Evolutionary conservation across 2,329 filamentous ascomycete genomes (phyloP).

Genomic region (Xylaria arbuscula): DNA sequence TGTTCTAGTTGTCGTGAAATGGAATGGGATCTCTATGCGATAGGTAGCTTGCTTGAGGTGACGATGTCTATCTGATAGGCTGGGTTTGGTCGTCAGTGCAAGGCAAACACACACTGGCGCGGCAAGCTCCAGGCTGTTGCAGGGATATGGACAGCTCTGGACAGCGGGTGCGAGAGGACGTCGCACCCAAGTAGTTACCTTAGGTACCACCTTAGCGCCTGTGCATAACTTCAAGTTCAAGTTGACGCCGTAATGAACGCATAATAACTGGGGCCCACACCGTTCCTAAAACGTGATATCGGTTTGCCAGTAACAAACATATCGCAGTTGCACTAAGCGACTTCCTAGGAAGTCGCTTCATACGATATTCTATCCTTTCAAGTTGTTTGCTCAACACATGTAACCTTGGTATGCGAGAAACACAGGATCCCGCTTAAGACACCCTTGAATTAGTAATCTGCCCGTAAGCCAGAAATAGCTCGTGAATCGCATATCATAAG

Average conservation of each 20-base stretch:
- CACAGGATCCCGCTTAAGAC: no score
- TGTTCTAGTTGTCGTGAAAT: conserved; percentile 6
- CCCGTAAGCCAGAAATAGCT: no score
- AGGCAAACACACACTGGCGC: conserved; percentile 46
- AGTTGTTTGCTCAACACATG: no score
- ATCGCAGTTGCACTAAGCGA: neutral
- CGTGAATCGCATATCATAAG: no score
- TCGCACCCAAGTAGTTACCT: neutral
- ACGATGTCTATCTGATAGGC: conserved; percentile 41
- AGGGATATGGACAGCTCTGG: conserved; percentile 16
- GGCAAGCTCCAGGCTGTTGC: conserved; percentile 39
- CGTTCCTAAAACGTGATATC: no score
- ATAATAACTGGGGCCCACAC: neutral
- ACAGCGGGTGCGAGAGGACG: neutral
- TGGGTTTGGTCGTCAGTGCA: conserved; percentile 30
- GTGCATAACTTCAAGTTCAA: no score
- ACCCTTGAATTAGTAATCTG: no score
- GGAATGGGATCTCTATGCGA: neutral
- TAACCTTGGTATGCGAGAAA: no score
- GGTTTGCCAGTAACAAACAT: no score
- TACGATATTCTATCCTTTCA: neutral
- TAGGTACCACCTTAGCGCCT: no score
- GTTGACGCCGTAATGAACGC: neutral
- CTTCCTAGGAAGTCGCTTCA: neutral
- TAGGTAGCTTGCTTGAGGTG: conserved; percentile 20